These are phyloP conservation scores for Skeletonema potamos DNA, from an alignment of 108 stramenopile species.

Conservation along the genomic window DNA sequence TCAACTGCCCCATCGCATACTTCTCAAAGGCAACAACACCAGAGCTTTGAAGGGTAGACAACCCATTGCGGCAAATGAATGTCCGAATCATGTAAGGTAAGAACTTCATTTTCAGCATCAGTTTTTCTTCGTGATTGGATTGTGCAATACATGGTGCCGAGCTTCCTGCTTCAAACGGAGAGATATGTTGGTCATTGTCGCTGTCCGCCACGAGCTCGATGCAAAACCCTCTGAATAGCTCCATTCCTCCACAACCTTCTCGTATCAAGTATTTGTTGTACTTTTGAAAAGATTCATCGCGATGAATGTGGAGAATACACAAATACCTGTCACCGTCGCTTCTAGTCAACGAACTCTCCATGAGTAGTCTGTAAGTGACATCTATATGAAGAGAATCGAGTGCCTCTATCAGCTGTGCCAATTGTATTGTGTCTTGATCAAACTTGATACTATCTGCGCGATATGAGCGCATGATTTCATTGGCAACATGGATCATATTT, in stretches of 20 bases:
- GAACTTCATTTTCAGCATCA: constrained; percentile 91
- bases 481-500: constrained; percentile 30
- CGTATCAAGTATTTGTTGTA: constrained; percentile 30
- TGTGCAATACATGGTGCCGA: neutral
- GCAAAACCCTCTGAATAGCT: constrained; percentile 80
- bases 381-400: constrained; percentile 47
- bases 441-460: neutral
- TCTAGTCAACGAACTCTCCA: constrained; percentile 13
- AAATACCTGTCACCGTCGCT: constrained; percentile 38
- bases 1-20: constrained; percentile 46
- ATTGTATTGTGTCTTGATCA: constrained; percentile 63
- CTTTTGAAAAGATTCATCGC: constrained; percentile 68
- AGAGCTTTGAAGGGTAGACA: constrained; percentile 45
- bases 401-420: constrained; percentile 58
- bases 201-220: constrained; percentile 55
- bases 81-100: constrained; percentile 88
- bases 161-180: neutral
- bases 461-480: constrained; percentile 15
- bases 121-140: constrained; percentile 16
- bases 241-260: constrained; percentile 43
- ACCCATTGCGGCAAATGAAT: constrained; percentile 78
- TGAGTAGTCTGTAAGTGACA: constrained; percentile 52
- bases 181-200: neutral
- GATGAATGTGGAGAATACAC: constrained; percentile 63
- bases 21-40: constrained; percentile 52